These are phyloP conservation scores for Juglanconis sp. DNA, from an alignment of 2,329 filamentous ascomycete genomes.

Conservation along the genomic window DNA sequence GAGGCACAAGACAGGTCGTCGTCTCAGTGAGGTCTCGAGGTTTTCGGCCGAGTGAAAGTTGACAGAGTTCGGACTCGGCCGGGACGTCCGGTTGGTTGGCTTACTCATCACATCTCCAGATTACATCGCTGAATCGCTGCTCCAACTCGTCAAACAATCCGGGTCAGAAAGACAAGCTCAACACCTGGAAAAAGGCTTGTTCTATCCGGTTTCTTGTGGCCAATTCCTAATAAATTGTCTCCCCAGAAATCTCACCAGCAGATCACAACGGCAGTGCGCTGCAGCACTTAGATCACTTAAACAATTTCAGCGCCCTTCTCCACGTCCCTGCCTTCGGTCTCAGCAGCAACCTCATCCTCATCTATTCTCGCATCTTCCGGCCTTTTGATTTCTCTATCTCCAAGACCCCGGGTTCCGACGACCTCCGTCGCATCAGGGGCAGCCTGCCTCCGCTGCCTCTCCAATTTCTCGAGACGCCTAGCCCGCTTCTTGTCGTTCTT, in stretches of 20 bases:
- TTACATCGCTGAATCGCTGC: too few relatives aligned
- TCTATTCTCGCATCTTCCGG: not conserved
- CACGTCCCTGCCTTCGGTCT: slow-evolving; percentile 4
- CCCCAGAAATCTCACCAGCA: not conserved
- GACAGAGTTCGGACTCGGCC: too few relatives aligned
- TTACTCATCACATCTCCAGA: too few relatives aligned
- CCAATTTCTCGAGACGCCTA: slow-evolving; percentile 17
- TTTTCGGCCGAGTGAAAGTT: too few relatives aligned
- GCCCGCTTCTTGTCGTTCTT: slow-evolving; percentile 31
- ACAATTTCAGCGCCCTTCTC: slow-evolving; percentile 12
- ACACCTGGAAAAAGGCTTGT: too few relatives aligned
- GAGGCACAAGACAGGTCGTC: too few relatives aligned
- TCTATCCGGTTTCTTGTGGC: too few relatives aligned
- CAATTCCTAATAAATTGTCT: too few relatives aligned
- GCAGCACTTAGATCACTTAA: not conserved
- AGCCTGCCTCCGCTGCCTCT: slow-evolving; percentile 19
- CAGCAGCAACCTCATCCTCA: not conserved
- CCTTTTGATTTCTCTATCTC: not conserved
- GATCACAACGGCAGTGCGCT: not conserved
- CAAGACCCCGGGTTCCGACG: not conserved
- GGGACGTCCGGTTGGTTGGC: too few relatives aligned
- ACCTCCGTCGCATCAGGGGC: not conserved
- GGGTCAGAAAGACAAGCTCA: too few relatives aligned
- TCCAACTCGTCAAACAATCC: too few relatives aligned
- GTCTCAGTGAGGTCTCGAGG: too few relatives aligned